Evolutionary conservation across 176 grass and related monocot genomes (phyloP), one percentile per base, ranked within the genome.

Genomic region (Musa itinerans): DNA sequence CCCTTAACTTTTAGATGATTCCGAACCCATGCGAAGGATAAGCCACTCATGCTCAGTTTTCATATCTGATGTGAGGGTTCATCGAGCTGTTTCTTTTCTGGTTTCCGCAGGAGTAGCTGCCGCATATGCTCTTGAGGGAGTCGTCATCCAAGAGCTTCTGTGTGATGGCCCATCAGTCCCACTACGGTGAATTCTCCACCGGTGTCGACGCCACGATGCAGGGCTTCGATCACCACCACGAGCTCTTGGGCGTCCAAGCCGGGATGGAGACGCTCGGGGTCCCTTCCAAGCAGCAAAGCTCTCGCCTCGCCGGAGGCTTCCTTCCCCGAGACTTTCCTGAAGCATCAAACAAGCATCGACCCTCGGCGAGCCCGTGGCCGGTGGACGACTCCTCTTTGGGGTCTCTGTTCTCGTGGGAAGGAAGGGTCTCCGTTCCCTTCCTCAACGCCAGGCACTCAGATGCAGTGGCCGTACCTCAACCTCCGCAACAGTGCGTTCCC

Each of bases 211-310:
- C 55, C 16, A 16, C 67, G 54, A 79, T 79, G 29, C 54, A 62
- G 9, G 68, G 78, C 4, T 79, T 79, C 29, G 27, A 71, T 2
- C 10, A 43, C 65, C 11, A 51, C 61, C 50, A 68, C 49, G 51
- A 78, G 0, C 17, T 71, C 53, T 79, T 59, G 12, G 56, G 56
- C 43, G 10, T 22, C 65, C 53, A 27, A 9, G 52, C 26, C 3
- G 69, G 22, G 55, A 53, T 80, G 57, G 69, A 80, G 43, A 27
- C 51, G 57, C 26, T 52, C 5, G 74, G 74, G 1, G 17, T 23
- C 56, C 34, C 74, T 6, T 64, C 74, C 29, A 76, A 63, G 74
- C 74, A 76, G 5, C 74, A 62, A 27, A 74, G 20, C 71, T 25
- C 52, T 19, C 23, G 55, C 52, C 71, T 24, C 21, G 20, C 11